These are phyloP conservation scores for Hibiscus mutabilis DNA, from an alignment of 345 rosid genomes.

Conservation along the genomic window DNA sequence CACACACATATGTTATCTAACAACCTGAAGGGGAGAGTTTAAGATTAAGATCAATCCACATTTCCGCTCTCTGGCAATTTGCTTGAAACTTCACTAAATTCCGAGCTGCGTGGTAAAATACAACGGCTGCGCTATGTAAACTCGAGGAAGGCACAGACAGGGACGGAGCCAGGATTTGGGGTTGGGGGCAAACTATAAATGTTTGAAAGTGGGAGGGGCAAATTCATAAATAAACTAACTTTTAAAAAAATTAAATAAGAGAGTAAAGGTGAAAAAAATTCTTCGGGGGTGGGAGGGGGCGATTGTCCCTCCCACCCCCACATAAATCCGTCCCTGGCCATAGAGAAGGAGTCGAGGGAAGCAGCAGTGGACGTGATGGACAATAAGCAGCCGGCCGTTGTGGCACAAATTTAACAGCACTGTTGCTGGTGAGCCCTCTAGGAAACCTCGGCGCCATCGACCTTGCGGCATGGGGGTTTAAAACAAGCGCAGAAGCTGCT, in stretches of 20 bases:
- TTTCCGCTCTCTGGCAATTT: conserved; percentile 20
- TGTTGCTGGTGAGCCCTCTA: conserved; percentile 5
- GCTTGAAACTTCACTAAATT: conserved; percentile 14
- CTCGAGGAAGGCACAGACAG: conserved; percentile 13
- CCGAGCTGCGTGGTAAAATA: conserved; percentile 10
- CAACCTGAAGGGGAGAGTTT: conserved; percentile 38
- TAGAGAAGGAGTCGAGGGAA: conserved; percentile 13
- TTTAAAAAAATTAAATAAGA: too few relatives aligned
- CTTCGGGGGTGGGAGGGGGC: too few relatives aligned
- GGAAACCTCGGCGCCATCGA: conserved; percentile 11
- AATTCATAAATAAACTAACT: too few relatives aligned
- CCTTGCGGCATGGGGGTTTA: too few relatives aligned
- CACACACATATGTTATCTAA: neutral
- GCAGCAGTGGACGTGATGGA: conserved; percentile 17
- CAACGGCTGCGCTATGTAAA: conserved; percentile 21
- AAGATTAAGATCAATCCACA: conserved; percentile 39
- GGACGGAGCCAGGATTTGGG: too few relatives aligned
- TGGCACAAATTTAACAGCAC: conserved; percentile 9
- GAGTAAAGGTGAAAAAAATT: too few relatives aligned
- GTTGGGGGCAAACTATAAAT: too few relatives aligned
- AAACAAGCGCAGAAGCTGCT: too few relatives aligned
- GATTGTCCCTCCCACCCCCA: too few relatives aligned
- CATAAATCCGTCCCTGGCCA: too few relatives aligned
- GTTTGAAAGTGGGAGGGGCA: too few relatives aligned
- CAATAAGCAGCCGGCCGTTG: neutral